Base-by-base conservation (phyloP, 495 filamentous ascomycete genomes). In the Xylaria cubensis region DNA sequence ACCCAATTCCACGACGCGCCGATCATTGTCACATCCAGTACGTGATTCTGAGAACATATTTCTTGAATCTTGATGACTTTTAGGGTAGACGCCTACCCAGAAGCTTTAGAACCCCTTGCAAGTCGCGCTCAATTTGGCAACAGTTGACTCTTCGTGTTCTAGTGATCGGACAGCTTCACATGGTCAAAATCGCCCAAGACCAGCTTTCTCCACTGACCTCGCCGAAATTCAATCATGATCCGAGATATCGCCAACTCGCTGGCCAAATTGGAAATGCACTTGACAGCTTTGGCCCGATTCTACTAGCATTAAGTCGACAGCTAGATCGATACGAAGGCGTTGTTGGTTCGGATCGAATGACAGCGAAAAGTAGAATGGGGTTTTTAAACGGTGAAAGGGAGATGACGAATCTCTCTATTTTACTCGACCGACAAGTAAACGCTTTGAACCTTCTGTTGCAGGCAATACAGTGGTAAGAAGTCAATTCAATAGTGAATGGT, bases 371-470 rank as follows among this genome's bases (percentile, higher is more conserved):
- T 21, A 51, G 64, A n/a, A 36, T 67, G 64, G 32, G 26, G 12
- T 53, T 55, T 36, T 42, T 67, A 8, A 3, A 56, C 7, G 26
- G 26, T 6, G 64, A 67, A 56, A 67, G 48, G 36, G 64, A 67
- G 32, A 67, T 67, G 50, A 67, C 44, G 6, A 56, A 55, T 29
- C 36, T 67, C 2, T 67, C 64, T 5, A 55, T 53, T 36, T 8
- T 67, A 56, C 64, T 67, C 8, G 64, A 67, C 8, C 64, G 64
- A 39, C 64, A 67, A 12, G 64, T 67, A 1, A 67, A 67, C 55
- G 64, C 64, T 10, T 44, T 67, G 19, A 67, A 67, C 50, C 64
- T 67, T 42, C 29, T 67, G 9, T 41, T 67, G 21, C 29, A 53
- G 48, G 64, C 64, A 36, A 42, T 55, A 56, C 64, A 67, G 32